Evolutionary conservation across 257 asterid species (phyloP).

Genomic region (Cinchona pubescens): DNA sequence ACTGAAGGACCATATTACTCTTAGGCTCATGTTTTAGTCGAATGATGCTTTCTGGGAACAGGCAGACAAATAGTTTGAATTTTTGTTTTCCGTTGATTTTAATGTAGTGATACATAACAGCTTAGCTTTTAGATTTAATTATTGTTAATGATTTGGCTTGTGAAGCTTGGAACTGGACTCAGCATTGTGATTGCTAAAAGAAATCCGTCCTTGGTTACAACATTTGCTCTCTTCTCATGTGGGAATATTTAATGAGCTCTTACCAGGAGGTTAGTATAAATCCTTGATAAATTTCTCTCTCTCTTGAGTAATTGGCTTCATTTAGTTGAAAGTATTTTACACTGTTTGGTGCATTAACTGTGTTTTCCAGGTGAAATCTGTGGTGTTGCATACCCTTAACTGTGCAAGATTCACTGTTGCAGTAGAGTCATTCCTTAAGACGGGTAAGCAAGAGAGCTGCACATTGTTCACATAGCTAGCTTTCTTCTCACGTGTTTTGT

Average conservation of each 20-base stretch:
- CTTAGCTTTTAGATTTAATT: conserved; percentile 19
- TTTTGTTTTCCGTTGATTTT: background rate
- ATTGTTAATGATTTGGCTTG: conserved; percentile 18
- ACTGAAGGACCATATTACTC: background rate
- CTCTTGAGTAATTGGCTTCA: background rate
- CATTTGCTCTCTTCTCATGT: conserved; percentile 79
- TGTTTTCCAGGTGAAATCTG: conserved; percentile 73
- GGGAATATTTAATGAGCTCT: conserved; percentile 95
- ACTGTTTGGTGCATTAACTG: background rate
- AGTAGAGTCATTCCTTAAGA: conserved; percentile 81
- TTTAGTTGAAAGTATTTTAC: background rate
- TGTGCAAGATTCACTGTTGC: conserved; percentile 97
- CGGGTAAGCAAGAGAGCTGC: conserved; percentile 44
- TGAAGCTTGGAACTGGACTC: conserved; percentile 96
- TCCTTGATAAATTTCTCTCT: background rate
- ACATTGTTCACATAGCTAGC: background rate
- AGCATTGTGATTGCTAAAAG: conserved; percentile 82
- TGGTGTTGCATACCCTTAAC: conserved; percentile 86
- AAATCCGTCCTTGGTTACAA: conserved; percentile 81
- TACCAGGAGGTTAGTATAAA: conserved; percentile 74
- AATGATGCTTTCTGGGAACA: background rate
- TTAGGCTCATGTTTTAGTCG: background rate
- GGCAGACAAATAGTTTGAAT: background rate
- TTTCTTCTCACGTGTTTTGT: background rate
- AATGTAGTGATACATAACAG: background rate